These are phyloP conservation scores for Puccinia horiana DNA, from an alignment of 1,284 basidiomycete species.

Conservation along the genomic window DNA sequence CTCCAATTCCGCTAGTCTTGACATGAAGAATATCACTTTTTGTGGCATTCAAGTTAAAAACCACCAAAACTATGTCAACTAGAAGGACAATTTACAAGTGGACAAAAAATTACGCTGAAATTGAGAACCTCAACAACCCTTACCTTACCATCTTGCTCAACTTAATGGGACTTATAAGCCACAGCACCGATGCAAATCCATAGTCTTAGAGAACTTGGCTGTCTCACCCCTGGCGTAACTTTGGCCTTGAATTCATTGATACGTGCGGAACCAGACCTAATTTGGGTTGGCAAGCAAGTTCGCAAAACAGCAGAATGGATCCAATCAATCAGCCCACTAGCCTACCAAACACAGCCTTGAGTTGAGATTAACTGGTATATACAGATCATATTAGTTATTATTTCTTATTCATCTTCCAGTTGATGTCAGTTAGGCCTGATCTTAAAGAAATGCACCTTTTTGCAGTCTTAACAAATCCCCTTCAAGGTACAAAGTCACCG, in stretches of 20 bases:
- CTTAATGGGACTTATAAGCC: neutral
- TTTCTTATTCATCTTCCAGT: neutral
- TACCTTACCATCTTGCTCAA: neutral
- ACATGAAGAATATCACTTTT: neutral
- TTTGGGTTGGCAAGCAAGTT: neutral
- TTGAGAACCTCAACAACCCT: neutral
- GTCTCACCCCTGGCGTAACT: neutral
- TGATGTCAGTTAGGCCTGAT: too few relatives aligned
- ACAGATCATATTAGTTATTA: too few relatives aligned
- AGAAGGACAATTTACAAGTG: neutral
- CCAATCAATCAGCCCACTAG: neutral
- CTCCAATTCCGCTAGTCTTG: neutral
- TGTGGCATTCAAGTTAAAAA: neutral
- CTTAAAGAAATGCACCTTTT: too few relatives aligned
- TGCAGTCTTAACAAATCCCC: too few relatives aligned
- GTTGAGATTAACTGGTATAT: neutral
- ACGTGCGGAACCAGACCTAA: neutral
- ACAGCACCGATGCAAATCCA: neutral
- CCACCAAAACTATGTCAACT: neutral
- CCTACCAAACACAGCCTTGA: neutral
- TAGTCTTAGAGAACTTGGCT: neutral
- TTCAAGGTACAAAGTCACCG: too few relatives aligned
- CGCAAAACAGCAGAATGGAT: neutral
- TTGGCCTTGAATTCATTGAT: neutral
- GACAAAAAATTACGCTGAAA: neutral